Evolutionary conservation across 345 rosid species (phyloP).

Genomic region (Syzygium oleosum): DNA sequence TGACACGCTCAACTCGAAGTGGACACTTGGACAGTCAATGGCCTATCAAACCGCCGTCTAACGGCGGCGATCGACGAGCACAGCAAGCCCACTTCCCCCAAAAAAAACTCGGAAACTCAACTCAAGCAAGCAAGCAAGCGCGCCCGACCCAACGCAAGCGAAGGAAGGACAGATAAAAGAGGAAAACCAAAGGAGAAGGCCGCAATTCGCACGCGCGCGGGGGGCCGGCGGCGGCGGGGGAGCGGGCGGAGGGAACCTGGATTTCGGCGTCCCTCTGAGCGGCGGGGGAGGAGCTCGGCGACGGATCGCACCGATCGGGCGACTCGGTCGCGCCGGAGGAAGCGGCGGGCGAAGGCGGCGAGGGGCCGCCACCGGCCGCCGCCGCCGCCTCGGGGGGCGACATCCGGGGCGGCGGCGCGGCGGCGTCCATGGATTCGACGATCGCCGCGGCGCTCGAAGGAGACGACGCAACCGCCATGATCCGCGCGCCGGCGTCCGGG

Average conservation of each 20-base stretch:
- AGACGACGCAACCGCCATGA: constrained; percentile 28
- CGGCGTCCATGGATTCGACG: constrained; percentile 24
- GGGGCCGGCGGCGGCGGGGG: constrained; percentile 26
- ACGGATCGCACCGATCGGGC: constrained; percentile 45
- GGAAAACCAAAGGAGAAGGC: background rate
- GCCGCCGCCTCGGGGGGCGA: constrained; percentile 3
- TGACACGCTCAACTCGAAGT: background rate
- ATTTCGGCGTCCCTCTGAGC: constrained; percentile 37
- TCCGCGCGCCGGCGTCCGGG: background rate
- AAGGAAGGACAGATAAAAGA: background rate
- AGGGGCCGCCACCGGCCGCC: constrained; percentile 25
- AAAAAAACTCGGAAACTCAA: background rate
- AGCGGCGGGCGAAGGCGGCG: constrained; percentile 18
- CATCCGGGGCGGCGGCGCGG: background rate
- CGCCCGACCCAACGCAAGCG: background rate
- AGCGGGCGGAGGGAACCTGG: constrained; percentile 31
- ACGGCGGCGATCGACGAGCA: background rate
- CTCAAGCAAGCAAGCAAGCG: background rate
- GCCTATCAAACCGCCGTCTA: background rate
- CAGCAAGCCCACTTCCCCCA: background rate
- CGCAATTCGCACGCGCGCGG: background rate
- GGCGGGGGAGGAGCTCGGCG: constrained; percentile 33
- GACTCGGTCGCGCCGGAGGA: constrained; percentile 24
- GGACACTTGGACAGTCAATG: background rate
- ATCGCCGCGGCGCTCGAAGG: constrained; percentile 23